Percentiles rank a stretch among this genome's conserved stretches.
phyloP scores from a whole-genome alignment of 352 stramenopile genomes.

The Peronospora farinosa region DNA sequence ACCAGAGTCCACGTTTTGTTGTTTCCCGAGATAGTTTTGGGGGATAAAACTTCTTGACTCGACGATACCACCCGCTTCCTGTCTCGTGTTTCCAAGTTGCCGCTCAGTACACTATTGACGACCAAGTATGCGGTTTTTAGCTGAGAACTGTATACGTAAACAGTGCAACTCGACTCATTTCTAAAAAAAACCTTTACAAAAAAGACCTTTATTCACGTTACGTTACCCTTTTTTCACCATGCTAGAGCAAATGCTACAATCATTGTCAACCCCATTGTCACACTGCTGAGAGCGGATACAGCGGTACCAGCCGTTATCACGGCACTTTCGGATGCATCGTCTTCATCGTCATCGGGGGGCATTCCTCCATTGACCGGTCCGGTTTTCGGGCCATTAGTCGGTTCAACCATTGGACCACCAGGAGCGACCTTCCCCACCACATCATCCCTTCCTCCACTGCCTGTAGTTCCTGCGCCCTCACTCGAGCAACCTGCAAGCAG shows the following conservation, averaged over 20 bases:
- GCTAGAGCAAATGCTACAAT: slow-evolving; percentile 3
- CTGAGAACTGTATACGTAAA: slow-evolving; percentile 16
- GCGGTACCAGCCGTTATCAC: slow-evolving; percentile 24
- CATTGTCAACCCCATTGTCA: slow-evolving; percentile 11
- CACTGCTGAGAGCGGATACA: not conserved
- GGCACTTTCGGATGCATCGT: slow-evolving; percentile 48
- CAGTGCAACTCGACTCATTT: not conserved
- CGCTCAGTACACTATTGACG: not conserved
- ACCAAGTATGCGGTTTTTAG: not conserved
- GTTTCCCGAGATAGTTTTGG: slow-evolving; percentile 10
- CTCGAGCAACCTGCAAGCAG: slow-evolving; percentile 44
- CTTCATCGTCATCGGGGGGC: slow-evolving; percentile 50
- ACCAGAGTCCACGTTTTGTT: not conserved
- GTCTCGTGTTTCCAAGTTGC: not conserved
- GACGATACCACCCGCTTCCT: slow-evolving; percentile 1
- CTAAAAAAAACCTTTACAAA: too few relatives aligned
- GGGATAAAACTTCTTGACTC: slow-evolving; percentile 2
- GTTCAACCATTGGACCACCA: slow-evolving; percentile 6
- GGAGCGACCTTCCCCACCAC: slow-evolving; percentile 34
- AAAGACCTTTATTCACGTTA: not conserved
- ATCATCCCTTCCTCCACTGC: slow-evolving; percentile 25
- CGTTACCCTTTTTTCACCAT: not conserved
- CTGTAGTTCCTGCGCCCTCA: slow-evolving; percentile 3
- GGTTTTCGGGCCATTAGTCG: too few relatives aligned
- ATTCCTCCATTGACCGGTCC: slow-evolving; percentile 1